Percentiles rank a stretch among this genome's conserved stretches.
phyloP scores from a whole-genome alignment of 2,329 filamentous ascomycete species.

The Hymenoscyphus occultus region DNA sequence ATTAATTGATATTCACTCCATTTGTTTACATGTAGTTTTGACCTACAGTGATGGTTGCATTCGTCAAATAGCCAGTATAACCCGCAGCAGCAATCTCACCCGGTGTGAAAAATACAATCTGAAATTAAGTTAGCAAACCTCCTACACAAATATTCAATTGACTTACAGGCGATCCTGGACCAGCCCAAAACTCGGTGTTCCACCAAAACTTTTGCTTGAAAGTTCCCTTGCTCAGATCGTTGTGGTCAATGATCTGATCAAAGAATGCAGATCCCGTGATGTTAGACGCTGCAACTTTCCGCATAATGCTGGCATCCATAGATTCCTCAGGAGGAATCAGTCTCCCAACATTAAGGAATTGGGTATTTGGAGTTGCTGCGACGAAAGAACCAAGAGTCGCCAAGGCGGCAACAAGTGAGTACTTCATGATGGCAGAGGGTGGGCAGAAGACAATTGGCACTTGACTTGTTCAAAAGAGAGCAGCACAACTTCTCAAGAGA shows the following conservation, averaged over 20 bases:
- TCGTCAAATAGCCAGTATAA: constrained; percentile 51
- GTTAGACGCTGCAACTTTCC: constrained; percentile 15
- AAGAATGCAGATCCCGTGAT: constrained; percentile 30
- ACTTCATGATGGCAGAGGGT: constrained; percentile 26
- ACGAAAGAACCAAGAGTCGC: constrained; percentile 21
- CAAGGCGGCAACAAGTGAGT: constrained; percentile 26
- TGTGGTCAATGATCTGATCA: constrained; percentile 56
- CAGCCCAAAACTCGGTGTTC: constrained; percentile 49
- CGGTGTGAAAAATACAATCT: constrained; percentile 51
- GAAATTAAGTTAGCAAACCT: constrained; percentile 6
- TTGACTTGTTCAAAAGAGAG: constrained; percentile 2
- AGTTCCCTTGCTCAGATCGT: constrained; percentile 51
- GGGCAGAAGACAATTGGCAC: constrained; percentile 5
- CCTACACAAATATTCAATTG: constrained; percentile 5
- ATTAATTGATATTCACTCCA: background rate
- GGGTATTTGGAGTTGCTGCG: constrained; percentile 16
- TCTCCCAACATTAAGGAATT: constrained; percentile 25
- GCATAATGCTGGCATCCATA: constrained; percentile 18
- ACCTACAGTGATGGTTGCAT: constrained; percentile 44
- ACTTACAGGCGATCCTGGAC: constrained; percentile 51
- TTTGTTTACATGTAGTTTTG: background rate
- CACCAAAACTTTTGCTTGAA: constrained; percentile 55
- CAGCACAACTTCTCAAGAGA: background rate
- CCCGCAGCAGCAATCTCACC: constrained; percentile 48
- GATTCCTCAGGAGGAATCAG: constrained; percentile 28